Evolutionary conservation across 352 stramenopile species (phyloP).

Genomic region (Peronospora belbahrii): DNA sequence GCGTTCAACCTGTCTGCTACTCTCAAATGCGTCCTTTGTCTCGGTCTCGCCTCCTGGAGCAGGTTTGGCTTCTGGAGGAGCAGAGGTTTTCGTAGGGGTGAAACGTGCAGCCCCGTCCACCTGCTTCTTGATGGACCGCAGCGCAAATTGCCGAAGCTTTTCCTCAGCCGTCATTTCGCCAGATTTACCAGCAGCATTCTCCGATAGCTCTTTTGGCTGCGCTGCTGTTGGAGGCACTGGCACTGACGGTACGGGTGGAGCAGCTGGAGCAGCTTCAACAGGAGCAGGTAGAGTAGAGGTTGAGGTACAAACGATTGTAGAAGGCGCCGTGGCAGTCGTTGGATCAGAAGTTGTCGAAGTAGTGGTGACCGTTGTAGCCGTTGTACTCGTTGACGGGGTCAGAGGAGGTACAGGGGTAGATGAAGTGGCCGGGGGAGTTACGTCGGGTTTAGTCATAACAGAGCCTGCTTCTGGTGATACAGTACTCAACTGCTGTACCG

Average conservation of each 20-base stretch:
- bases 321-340: slow-evolving; percentile 2
- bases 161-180: slow-evolving; percentile 40
- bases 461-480: slow-evolving; percentile 10
- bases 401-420: slow-evolving; percentile 5
- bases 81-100: slow-evolving; percentile 19
- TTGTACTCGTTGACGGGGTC: slow-evolving; percentile 9
- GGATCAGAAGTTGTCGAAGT: slow-evolving; percentile 6
- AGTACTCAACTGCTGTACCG: slow-evolving; percentile 4
- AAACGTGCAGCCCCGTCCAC: slow-evolving; percentile 23
- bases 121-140: slow-evolving; percentile 69
- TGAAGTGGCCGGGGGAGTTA: slow-evolving; percentile 4
- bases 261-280: slow-evolving; percentile 7
- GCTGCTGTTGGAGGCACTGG: slow-evolving; percentile 8
- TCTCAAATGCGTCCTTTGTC: slow-evolving; percentile 11
- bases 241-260: background rate
- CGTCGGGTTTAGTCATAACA: slow-evolving; percentile 5
- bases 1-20: slow-evolving; percentile 30
- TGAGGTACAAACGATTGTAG: slow-evolving; percentile 6
- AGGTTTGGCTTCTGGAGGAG: slow-evolving; percentile 15
- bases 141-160: slow-evolving; percentile 50
- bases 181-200: slow-evolving; percentile 7
- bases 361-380: slow-evolving; percentile 12
- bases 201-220: slow-evolving; percentile 8
- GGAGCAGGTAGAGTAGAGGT: slow-evolving; percentile 13
- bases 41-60: slow-evolving; percentile 13